Evolutionary conservation across 176 grass and related monocot genomes (phyloP).

Genomic region (Elymus sibiricus): DNA sequence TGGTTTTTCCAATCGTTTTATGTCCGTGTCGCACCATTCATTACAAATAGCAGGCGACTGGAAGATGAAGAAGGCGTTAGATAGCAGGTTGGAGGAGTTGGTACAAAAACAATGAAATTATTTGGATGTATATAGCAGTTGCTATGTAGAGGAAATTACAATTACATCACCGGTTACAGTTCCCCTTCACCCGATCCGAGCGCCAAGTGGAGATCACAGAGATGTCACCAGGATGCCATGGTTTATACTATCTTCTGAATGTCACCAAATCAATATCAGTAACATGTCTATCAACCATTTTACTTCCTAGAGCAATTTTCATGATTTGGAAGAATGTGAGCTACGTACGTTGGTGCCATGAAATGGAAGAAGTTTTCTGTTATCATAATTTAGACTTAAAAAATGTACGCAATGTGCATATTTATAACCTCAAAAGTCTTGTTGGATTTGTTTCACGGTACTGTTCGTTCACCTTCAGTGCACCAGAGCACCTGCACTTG

Average conservation of each 20-base stretch:
- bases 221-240: background rate
- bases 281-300: fast-evolving
- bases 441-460: no score
- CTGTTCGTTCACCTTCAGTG: background rate
- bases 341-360: background rate
- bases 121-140: fast-evolving
- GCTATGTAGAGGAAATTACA: background rate
- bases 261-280: constrained; percentile 10
- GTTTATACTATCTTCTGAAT: fast-evolving
- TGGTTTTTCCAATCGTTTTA: background rate
- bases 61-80: background rate
- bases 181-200: background rate
- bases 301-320: no score
- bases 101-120: background rate
- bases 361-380: background rate
- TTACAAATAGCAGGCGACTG: background rate
- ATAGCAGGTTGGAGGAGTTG: background rate
- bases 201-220: constrained; percentile 13
- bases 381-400: fast-evolving
- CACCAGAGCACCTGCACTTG: background rate
- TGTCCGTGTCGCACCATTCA: background rate
- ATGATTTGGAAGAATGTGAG: background rate
- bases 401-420: background rate
- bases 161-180: background rate
- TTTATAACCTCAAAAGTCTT: background rate